A percentile compares a stretch with the other conserved stretches of the same genome.
Conservation (phyloP, 1,284 basidiomycete species). For the Sporisorium sorghi region DNA sequence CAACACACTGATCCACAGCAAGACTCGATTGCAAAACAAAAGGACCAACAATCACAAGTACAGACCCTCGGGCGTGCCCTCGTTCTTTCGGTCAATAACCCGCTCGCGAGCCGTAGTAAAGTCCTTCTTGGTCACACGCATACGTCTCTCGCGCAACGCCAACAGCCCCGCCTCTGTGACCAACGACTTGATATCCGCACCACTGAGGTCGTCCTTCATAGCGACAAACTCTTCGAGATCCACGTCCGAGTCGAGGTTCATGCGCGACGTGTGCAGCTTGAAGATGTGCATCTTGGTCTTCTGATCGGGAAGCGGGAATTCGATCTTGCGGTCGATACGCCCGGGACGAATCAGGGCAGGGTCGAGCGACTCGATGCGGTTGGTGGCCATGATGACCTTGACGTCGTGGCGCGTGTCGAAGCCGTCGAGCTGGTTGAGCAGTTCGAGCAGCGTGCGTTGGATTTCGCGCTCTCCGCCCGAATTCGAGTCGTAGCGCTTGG, state of each 20-base stretch:
- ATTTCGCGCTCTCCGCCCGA: constrained; percentile 72
- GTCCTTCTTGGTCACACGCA: constrained; percentile 88
- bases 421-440: constrained; percentile 85
- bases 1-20: too few species aligned
- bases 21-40: neutral
- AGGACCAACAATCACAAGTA: constrained; percentile 35
- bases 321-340: constrained; percentile 98
- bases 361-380: constrained; percentile 93
- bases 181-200: constrained; percentile 88
- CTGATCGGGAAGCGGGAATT: constrained; percentile 68
- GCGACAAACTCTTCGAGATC: constrained; percentile 96
- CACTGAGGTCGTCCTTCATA: constrained; percentile 95
- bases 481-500: constrained; percentile 72
- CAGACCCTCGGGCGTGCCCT: constrained; percentile 65
- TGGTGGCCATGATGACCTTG: constrained; percentile 87
- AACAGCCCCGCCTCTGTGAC: constrained; percentile 89
- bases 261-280: constrained; percentile 93
- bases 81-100: constrained; percentile 67
- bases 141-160: constrained; percentile 91
- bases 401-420: constrained; percentile 99
- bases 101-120: constrained; percentile 66
- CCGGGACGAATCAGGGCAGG: constrained; percentile 97
- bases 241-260: constrained; percentile 92
- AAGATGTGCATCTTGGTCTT: constrained; percentile 82
- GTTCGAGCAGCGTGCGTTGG: constrained; percentile 71